phyloP scores from a whole-genome alignment of 2,329 filamentous ascomycete genomes.

The Diaporthe sp. region DNA sequence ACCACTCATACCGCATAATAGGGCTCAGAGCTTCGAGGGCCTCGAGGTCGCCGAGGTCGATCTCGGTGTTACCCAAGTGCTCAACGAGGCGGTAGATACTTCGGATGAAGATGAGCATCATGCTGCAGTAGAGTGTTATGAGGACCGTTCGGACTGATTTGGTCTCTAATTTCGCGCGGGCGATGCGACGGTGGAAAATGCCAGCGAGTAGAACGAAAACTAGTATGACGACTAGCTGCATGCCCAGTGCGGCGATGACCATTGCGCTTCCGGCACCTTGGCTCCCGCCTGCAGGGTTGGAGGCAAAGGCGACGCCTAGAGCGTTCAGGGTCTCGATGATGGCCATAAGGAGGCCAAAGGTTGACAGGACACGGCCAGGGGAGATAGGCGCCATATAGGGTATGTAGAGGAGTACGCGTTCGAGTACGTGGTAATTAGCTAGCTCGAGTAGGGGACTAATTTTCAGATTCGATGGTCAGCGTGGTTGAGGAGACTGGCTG shows the following conservation, averaged over 20 bases:
- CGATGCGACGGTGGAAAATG: slow-evolving; percentile 59
- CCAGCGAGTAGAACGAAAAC: slow-evolving; percentile 60
- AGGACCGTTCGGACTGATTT: slow-evolving; percentile 50
- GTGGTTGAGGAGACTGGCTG: background rate
- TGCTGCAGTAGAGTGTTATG: slow-evolving; percentile 61
- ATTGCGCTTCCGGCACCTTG: slow-evolving; percentile 42
- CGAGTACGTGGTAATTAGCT: slow-evolving; percentile 67
- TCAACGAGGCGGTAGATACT: slow-evolving; percentile 70
- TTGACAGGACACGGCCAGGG: slow-evolving; percentile 50
- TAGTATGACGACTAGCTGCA: slow-evolving; percentile 65
- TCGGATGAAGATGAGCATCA: slow-evolving; percentile 59
- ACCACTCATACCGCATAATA: slow-evolving; percentile 67
- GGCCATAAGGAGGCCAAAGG: slow-evolving; percentile 53
- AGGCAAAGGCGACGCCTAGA: slow-evolving; percentile 60
- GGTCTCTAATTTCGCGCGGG: slow-evolving; percentile 47
- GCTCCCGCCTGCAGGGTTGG: slow-evolving; percentile 52
- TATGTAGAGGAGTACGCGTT: slow-evolving; percentile 66
- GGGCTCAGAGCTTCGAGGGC: slow-evolving; percentile 53
- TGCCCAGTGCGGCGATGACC: slow-evolving; percentile 60
- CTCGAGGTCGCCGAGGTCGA: slow-evolving; percentile 43
- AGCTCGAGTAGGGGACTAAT: slow-evolving; percentile 56
- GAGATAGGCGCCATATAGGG: slow-evolving; percentile 62
- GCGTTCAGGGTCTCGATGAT: slow-evolving; percentile 61
- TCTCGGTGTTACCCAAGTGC: slow-evolving; percentile 60
- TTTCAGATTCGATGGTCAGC: background rate